Percentiles rank a stretch among this genome's conserved stretches.
Evolutionary conservation across 495 filamentous ascomycete species (phyloP).

Genomic region (Platismatia glauca): DNA sequence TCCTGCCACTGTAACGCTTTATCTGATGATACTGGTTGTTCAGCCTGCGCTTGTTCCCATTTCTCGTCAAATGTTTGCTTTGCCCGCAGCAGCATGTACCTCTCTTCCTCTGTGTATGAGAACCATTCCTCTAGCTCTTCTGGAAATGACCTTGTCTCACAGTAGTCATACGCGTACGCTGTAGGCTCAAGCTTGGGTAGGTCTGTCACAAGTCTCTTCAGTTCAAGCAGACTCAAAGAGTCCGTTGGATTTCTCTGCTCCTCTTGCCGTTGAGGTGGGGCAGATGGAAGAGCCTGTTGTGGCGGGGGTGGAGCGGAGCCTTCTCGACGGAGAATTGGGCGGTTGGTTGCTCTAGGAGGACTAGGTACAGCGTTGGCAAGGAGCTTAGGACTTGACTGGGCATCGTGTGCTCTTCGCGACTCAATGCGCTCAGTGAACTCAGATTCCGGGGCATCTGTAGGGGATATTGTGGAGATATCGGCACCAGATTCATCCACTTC

Average conservation of each 20-base stretch:
- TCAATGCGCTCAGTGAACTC: constrained; percentile 42
- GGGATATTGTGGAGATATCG: constrained; percentile 39
- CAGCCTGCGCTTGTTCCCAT: constrained; percentile 44
- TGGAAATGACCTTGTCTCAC: constrained; percentile 67
- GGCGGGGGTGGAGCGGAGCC: constrained; percentile 44
- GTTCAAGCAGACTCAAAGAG: constrained; percentile 73
- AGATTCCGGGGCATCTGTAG: constrained; percentile 38
- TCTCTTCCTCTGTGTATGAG: constrained; percentile 71
- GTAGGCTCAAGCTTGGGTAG: constrained; percentile 68
- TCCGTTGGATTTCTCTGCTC: constrained; percentile 47
- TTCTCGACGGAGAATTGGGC: constrained; percentile 51
- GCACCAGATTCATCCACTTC: constrained; percentile 48
- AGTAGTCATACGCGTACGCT: constrained; percentile 90
- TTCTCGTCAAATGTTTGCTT: constrained; percentile 62
- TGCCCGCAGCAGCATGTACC: constrained; percentile 54
- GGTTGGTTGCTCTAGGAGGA: constrained; percentile 23
- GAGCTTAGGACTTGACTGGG: constrained; percentile 21
- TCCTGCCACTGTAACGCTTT: constrained; percentile 44
- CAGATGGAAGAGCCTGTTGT: constrained; percentile 48
- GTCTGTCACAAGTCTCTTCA: constrained; percentile 70
- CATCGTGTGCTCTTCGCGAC: constrained; percentile 26
- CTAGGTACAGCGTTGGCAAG: constrained; percentile 24
- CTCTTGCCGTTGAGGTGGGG: constrained; percentile 44
- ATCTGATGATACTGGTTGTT: constrained; percentile 31
- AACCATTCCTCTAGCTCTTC: constrained; percentile 98